These are phyloP conservation scores for Geotrichum candidum DNA, from an alignment of 1,139 yeast species.

Conservation along the genomic window DNA sequence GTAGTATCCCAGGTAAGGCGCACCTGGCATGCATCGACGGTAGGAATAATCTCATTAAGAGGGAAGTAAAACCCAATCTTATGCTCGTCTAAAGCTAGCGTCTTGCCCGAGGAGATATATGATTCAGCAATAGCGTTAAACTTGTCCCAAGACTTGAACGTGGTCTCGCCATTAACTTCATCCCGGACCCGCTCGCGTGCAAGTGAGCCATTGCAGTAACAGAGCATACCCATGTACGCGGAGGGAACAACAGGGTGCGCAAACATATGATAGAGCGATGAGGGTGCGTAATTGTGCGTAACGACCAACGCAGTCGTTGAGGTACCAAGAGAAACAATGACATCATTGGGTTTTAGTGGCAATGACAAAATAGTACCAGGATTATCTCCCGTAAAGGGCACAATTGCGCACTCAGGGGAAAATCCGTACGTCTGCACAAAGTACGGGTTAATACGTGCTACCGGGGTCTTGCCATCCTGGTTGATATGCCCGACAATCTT, in stretches of 20 bases:
- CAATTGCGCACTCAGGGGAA: slow-evolving; percentile 43
- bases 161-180: slow-evolving; percentile 41
- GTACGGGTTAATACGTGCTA: slow-evolving; percentile 36
- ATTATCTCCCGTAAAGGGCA: slow-evolving; percentile 83
- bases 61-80: slow-evolving; percentile 76
- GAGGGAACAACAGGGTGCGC: slow-evolving; percentile 75
- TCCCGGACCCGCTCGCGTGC: slow-evolving; percentile 78
- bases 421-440: slow-evolving; percentile 60
- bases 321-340: slow-evolving; percentile 78
- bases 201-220: slow-evolving; percentile 85
- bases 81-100: not conserved
- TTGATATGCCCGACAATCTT: slow-evolving; percentile 23
- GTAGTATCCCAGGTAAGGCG: not conserved
- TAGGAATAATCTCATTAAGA: slow-evolving; percentile 79
- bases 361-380: slow-evolving; percentile 81
- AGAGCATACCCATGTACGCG: slow-evolving; percentile 90
- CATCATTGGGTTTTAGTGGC: slow-evolving; percentile 71
- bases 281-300: slow-evolving; percentile 72
- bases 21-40: slow-evolving; percentile 10
- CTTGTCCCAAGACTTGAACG: slow-evolving; percentile 46
- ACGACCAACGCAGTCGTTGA: slow-evolving; percentile 80
- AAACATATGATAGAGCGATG: slow-evolving; percentile 78
- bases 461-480: slow-evolving; percentile 40
- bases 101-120: slow-evolving; percentile 25
- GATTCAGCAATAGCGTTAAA: slow-evolving; percentile 46